These are phyloP conservation scores for Suillus spraguei DNA, from an alignment of 768 basidiomycete species.

Conservation along the genomic window DNA sequence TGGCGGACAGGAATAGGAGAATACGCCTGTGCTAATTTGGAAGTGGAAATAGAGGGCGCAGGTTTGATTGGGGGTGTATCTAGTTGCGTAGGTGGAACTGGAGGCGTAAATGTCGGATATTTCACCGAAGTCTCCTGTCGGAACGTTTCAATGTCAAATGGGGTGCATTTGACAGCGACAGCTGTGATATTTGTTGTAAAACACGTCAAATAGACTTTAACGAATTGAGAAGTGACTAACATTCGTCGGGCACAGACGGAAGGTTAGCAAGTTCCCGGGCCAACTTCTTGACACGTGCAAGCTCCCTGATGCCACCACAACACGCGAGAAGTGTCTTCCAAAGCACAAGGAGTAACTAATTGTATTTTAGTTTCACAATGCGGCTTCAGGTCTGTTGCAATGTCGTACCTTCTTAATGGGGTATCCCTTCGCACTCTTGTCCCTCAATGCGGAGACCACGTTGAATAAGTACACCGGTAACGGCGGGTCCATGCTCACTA, in stretches of 20 bases:
- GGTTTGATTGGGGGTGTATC: constrained; percentile 31
- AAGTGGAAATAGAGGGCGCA: constrained; percentile 42
- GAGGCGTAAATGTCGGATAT: constrained; percentile 89
- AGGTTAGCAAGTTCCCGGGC: constrained; percentile 86
- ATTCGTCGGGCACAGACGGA: constrained; percentile 51
- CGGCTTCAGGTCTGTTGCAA: not conserved
- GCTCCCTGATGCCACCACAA: constrained; percentile 90
- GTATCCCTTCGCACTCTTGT: constrained; percentile 93
- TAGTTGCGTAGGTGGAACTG: constrained; percentile 39
- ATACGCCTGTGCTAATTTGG: constrained; percentile 86
- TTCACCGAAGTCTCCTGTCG: constrained; percentile 91
- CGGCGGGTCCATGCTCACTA: constrained; percentile 96
- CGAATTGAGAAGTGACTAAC: constrained; percentile 30
- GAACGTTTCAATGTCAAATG: constrained; percentile 88
- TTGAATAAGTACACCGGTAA: constrained; percentile 91
- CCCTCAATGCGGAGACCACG: constrained; percentile 85
- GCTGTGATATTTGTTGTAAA: constrained; percentile 32
- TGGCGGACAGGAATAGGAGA: constrained; percentile 92
- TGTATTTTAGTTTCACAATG: not conserved
- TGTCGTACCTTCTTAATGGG: constrained; percentile 89
- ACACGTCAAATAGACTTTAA: constrained; percentile 14
- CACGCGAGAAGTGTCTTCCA: constrained; percentile 95
- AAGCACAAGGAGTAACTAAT: constrained; percentile 83
- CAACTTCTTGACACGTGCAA: constrained; percentile 78
- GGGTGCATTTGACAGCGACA: constrained; percentile 83